Evolutionary conservation across 768 basidiomycete species (phyloP), one percentile per base, ranked within the genome.

Genomic region (Dictyophora rubrovolvata): DNA sequence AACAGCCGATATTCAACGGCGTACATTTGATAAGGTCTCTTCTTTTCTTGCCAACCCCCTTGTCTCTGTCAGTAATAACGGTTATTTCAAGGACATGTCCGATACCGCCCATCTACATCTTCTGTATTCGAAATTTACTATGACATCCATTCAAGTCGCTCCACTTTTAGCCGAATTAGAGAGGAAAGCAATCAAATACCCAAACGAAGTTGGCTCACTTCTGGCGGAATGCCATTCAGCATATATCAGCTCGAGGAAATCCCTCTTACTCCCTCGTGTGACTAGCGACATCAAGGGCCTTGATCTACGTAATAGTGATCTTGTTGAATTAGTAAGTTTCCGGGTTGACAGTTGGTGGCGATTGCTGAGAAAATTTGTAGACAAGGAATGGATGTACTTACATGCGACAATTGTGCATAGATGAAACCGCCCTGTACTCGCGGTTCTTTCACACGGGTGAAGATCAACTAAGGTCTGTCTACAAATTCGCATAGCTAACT

Each of bases 311-410:
- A 74, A 79, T 59, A 88, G 85, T 5, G 94, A 95, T 54, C 75
- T 99, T 3, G 93, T 98, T 14, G 90, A 93, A 65, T 73, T 98
- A 62, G 93, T 93, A 62, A 55, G 77, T 58, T 18, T 22, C 37
- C 47, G 18, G 55, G 21, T 52, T 21, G 16, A 20, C 22, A 42
- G 47, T 42, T 48, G 28, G 56, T 21, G 52, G 10, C 61, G 2
- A 54, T 59, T 33, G 22, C 60, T 16, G 2, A 9, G 10, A 9
- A 42, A 9, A 42, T 5, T 42, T n/a, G 22, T 61, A 95, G 93
- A 95, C 95, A 0, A 79, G 92, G 54, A 78, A 89, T 0, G 96
- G 96, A 6, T 97, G 94, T 69, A 85, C 87, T 59, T 96, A 94
- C 69, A 74, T 99, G 53, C 94, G 94, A 66, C 88, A 93, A 47